phyloP scores from a whole-genome alignment of 768 basidiomycete genomes.

The Tylopilus plumbeoviolaceoides region DNA sequence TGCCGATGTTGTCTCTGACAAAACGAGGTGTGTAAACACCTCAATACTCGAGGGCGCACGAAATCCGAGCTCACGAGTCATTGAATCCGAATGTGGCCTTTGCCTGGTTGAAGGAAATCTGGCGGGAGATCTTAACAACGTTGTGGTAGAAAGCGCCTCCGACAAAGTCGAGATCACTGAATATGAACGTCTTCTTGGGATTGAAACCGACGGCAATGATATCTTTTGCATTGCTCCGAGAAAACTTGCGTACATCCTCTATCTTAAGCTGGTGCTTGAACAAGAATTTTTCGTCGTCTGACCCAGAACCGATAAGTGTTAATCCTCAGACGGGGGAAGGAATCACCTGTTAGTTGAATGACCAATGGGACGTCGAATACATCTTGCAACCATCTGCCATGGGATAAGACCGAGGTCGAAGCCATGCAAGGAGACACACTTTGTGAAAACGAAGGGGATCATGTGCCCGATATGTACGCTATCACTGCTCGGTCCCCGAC shows the following conservation, averaged over 20 bases:
- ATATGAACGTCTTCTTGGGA: constrained; percentile 91
- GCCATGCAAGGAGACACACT: constrained; percentile 47
- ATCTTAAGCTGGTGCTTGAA: constrained; percentile 94
- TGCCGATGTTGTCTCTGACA: constrained; percentile 92
- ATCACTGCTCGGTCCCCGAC: constrained; percentile 92
- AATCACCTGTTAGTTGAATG: constrained; percentile 86
- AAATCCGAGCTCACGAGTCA: constrained; percentile 68
- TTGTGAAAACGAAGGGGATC: constrained; percentile 96
- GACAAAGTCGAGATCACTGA: constrained; percentile 86
- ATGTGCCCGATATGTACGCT: constrained; percentile 98
- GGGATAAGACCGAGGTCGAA: background rate
- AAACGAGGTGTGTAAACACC: background rate
- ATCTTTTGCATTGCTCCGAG: constrained; percentile 85
- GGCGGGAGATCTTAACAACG: constrained; percentile 86
- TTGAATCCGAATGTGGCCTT: constrained; percentile 96
- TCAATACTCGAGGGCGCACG: too few species aligned
- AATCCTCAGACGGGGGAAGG: background rate
- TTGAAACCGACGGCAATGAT: constrained; percentile 97
- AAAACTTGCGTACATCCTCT: constrained; percentile 81
- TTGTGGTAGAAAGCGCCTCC: constrained; percentile 94
- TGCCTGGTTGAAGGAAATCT: constrained; percentile 90
- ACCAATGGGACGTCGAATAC: constrained; percentile 94
- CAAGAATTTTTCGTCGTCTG: constrained; percentile 98
- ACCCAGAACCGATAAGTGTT: background rate
- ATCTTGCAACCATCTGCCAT: constrained; percentile 86